These are phyloP conservation scores for Pachysolen tannophilus DNA, from an alignment of 805 yeast species.

Conservation along the genomic window DNA sequence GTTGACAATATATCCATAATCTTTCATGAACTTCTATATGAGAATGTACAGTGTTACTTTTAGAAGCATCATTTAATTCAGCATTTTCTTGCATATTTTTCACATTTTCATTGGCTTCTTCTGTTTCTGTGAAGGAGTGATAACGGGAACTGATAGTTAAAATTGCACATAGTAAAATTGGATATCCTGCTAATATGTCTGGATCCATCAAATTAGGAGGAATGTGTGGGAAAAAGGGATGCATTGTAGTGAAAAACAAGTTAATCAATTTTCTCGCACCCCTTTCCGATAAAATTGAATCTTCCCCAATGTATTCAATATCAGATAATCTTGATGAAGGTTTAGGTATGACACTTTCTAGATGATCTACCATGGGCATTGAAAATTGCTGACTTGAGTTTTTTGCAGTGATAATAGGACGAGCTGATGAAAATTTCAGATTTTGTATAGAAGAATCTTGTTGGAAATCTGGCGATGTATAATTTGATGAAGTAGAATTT, in stretches of 20 bases:
- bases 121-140: slow-evolving; percentile 43
- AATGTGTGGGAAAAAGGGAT: slow-evolving; percentile 84
- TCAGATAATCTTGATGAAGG: slow-evolving; percentile 42
- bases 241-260: slow-evolving; percentile 68
- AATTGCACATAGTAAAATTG: slow-evolving; percentile 73
- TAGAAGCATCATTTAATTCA: slow-evolving; percentile 21
- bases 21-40: slow-evolving; percentile 67
- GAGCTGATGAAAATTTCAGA: neutral
- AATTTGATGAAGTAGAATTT: neutral
- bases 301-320: slow-evolving; percentile 56
- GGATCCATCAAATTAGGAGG: slow-evolving; percentile 68
- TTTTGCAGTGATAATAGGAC: slow-evolving; percentile 2
- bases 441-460: neutral
- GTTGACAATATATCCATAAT: slow-evolving; percentile 79
- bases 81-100: slow-evolving; percentile 1
- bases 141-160: slow-evolving; percentile 76
- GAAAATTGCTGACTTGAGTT: slow-evolving; percentile 19
- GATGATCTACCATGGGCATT: slow-evolving; percentile 36
- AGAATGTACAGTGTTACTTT: slow-evolving; percentile 22
- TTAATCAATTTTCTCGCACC: slow-evolving; percentile 54
- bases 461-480: neutral
- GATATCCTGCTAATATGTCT: slow-evolving; percentile 63
- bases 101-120: slow-evolving; percentile 9
- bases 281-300: slow-evolving; percentile 48
- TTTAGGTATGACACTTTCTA: slow-evolving; percentile 34